Conservation (phyloP, 257 asterid species). For the Lithospermum erythrorhizon region DNA sequence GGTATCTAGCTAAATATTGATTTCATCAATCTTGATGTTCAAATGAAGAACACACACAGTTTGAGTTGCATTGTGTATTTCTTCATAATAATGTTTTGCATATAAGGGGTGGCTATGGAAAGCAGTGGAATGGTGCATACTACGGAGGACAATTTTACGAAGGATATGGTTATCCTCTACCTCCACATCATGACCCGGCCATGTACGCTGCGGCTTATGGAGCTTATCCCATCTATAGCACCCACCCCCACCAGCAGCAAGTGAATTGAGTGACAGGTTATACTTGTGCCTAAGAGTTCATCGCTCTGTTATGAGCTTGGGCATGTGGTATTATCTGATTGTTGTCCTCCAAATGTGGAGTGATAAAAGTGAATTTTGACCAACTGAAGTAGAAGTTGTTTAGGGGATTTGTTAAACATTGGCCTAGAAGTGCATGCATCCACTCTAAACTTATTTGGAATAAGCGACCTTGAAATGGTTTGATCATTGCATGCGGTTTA, state of each 20-base stretch:
- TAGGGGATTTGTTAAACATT: constrained; percentile 32
- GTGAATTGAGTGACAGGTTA: constrained; percentile 50
- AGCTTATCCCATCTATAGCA: constrained; percentile 64
- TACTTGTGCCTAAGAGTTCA: constrained; percentile 3
- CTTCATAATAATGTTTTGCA: constrained; percentile 20
- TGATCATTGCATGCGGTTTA: background rate
- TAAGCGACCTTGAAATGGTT: constrained; percentile 31
- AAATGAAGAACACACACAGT: background rate
- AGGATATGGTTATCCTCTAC: constrained; percentile 69
- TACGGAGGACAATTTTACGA: constrained; percentile 74
- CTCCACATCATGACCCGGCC: constrained; percentile 63
- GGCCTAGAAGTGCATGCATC: constrained; percentile 38
- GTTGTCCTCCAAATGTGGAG: constrained; percentile 27
- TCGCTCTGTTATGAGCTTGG: constrained; percentile 21
- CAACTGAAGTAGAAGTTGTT: constrained; percentile 27
- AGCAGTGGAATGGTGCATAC: constrained; percentile 76
- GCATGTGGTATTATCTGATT: constrained; percentile 18
- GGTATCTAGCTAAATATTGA: background rate
- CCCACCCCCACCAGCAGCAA: constrained; percentile 91
- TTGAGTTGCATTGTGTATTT: background rate
- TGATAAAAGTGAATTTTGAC: constrained; percentile 75
- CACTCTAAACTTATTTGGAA: constrained; percentile 47
- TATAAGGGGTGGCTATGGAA: constrained; percentile 53
- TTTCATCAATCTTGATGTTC: background rate
- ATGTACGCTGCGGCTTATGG: constrained; percentile 80